Evolutionary conservation across 306 rosid species (phyloP), one percentile per base, ranked within the genome.

Genomic region (Quercus bicolor): DNA sequence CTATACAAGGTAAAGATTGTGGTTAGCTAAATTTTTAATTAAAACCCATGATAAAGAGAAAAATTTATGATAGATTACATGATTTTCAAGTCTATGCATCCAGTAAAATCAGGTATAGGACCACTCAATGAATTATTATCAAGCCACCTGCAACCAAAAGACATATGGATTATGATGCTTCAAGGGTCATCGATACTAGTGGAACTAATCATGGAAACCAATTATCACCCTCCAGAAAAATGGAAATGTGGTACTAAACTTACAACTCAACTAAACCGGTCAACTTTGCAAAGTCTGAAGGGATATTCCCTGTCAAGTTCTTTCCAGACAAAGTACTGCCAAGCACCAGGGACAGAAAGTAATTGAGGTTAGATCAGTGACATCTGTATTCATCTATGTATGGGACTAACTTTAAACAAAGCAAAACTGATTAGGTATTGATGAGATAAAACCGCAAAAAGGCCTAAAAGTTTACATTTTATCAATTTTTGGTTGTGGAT

Each of bases 261-360:
- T 85, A 95, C 99, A 95, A 84, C 77, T 95, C 99, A 60, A 84
- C 89, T 73, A 95, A 82, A 81, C 96, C 90, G 62, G 80, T 86
- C 89, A 95, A 85, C 83, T 88, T 86, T 78, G 94, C 54, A 61
- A 95, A 73, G 85, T 90, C 90, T 59, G 81, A 78, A 72, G 99
- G 97, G 82, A 95, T 85, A 81, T 78, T 84, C 77, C 97, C 99
- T 0, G 99, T 84, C 91, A 95, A 80, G 78, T 89, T 95, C 81
- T 76, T 87, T 37, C 77, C n/a, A 43, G 98, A 93, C 86, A 95
- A 83, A 56, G 80, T 79, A 79, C 98, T 95, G 93, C 84, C 72
- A 82, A 81, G 68, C 74, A 83, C 71, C 83, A 86, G 53, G 77
- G 70, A 80, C 56, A 78, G 73, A 73, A 80, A 72, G 73, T 68